Conservation (phyloP, 106 monocot genomes). For the Platanthera zijinensis region DNA sequence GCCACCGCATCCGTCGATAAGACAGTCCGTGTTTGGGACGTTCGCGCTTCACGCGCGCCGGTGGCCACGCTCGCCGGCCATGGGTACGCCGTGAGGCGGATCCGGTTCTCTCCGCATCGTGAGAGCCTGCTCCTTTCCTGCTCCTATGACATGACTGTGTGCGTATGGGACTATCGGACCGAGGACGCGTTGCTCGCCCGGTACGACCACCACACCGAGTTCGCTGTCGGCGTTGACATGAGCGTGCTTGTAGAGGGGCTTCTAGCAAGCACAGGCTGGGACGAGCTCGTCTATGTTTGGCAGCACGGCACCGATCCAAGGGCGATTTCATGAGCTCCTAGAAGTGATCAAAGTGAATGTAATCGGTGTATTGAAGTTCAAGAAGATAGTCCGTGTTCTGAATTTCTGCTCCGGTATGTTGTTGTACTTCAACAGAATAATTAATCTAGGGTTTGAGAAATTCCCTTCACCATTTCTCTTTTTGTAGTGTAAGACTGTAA, state of each 20-base stretch:
- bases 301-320: conserved; percentile 83
- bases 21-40: conserved; percentile 80
- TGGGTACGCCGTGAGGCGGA: conserved; percentile 63
- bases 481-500: background rate
- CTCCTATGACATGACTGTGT: conserved; percentile 88
- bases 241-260: conserved; percentile 95
- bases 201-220: conserved; percentile 91
- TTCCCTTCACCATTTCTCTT: background rate
- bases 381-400: background rate
- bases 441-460: background rate
- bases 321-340: conserved; percentile 10
- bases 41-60: conserved; percentile 49
- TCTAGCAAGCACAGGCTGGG: conserved; percentile 89
- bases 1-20: conserved; percentile 87
- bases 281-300: conserved; percentile 89
- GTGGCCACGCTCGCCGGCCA: conserved; percentile 71
- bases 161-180: conserved; percentile 72
- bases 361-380: background rate
- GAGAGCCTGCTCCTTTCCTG: conserved; percentile 63
- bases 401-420: background rate
- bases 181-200: conserved; percentile 54
- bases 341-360: background rate
- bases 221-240: conserved; percentile 74
- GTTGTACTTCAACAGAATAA: background rate
- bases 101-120: conserved; percentile 79